These are phyloP conservation scores for Aspergillus panamensis DNA, from an alignment of 495 filamentous ascomycete species.

Conservation along the genomic window DNA sequence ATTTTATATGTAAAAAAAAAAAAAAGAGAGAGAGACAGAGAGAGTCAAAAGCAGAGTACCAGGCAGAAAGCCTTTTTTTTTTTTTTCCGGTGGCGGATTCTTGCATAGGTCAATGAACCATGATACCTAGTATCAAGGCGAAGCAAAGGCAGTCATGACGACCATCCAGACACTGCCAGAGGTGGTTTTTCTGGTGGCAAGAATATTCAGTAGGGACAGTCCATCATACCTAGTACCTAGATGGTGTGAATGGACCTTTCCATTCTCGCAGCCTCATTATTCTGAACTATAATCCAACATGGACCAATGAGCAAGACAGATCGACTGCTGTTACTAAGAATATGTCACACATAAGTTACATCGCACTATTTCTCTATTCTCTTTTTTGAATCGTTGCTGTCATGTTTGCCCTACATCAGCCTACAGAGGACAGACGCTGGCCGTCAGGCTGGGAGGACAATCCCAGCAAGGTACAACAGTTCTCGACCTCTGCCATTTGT, in stretches of 20 bases:
- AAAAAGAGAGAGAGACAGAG: too few species aligned
- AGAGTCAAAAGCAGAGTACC: too few species aligned
- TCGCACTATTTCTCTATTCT: too few species aligned
- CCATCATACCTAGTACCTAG: too few species aligned
- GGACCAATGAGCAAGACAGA: background rate
- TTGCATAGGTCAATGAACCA: background rate
- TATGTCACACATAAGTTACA: constrained; percentile 7
- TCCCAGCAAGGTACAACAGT: background rate
- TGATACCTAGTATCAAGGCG: background rate
- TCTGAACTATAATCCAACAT: constrained; percentile 1
- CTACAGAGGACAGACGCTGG: background rate
- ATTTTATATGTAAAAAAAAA: too few species aligned
- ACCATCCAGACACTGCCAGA: too few species aligned
- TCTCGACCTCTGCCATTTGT: background rate
- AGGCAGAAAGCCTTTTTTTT: background rate
- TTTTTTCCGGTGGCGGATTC: background rate
- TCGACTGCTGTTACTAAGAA: background rate
- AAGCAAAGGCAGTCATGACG: background rate
- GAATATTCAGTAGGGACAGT: background rate
- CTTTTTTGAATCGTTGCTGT: background rate
- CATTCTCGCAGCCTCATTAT: constrained; percentile 5
- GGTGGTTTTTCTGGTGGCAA: background rate
- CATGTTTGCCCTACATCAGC: background rate
- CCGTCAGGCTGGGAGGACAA: background rate
- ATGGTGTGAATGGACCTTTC: background rate